Conservation (phyloP, 1,139 yeast species). For the Pichia sp. region DNA sequence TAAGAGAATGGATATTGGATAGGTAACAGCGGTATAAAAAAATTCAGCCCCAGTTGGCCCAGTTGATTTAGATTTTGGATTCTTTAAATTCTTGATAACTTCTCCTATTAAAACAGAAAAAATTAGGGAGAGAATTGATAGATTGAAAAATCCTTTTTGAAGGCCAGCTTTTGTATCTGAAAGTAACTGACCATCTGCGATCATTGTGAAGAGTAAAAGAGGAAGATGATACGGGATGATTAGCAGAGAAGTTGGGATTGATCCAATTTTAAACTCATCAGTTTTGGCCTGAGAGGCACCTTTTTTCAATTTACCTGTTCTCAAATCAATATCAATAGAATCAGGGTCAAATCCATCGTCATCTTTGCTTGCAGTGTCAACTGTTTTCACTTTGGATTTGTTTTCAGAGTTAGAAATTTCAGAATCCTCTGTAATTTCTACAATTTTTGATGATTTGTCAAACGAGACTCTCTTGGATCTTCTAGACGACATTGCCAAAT, state of each 20-base stretch:
- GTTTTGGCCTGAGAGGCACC: background rate
- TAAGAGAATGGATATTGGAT: constrained; percentile 38
- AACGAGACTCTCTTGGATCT: constrained; percentile 13
- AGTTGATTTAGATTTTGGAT: constrained; percentile 11
- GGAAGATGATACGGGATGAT: constrained; percentile 46
- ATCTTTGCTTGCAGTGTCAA: constrained; percentile 11
- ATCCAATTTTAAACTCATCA: background rate
- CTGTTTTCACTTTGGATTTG: constrained; percentile 7
- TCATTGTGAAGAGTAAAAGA: constrained; percentile 26
- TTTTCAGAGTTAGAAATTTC: constrained; percentile 3
- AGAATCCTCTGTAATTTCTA: constrained; percentile 9
- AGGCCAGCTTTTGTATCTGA: constrained; percentile 11
- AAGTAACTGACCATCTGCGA: constrained; percentile 20
- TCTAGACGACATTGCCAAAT: constrained; percentile 10
- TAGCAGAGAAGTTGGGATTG: constrained; percentile 23
- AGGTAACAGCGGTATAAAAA: constrained; percentile 20
- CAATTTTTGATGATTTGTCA: constrained; percentile 13
- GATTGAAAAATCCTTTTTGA: constrained; percentile 12
- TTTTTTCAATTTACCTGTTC: constrained; percentile 12
- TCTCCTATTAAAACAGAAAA: constrained; percentile 16
- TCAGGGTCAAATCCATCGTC: constrained; percentile 16
- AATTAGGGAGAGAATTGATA: constrained; percentile 12
- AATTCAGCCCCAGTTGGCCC: constrained; percentile 23
- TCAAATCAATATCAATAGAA: constrained; percentile 13
- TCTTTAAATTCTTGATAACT: constrained; percentile 10